These are phyloP conservation scores for Teratosphaeria viscida DNA, from an alignment of 2,329 filamentous ascomycete species.

Conservation along the genomic window DNA sequence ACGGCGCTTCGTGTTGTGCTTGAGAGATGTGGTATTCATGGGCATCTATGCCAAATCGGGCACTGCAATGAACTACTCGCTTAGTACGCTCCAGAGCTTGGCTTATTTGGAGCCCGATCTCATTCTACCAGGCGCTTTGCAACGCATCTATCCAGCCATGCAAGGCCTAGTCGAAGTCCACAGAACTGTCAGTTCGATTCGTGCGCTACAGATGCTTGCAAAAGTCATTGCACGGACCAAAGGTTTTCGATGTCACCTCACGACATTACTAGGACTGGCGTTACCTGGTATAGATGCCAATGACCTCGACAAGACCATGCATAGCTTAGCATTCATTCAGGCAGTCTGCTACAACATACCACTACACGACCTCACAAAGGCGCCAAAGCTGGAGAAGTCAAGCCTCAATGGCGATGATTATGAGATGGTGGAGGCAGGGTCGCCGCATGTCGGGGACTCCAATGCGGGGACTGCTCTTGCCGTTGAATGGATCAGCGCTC, in stretches of 20 bases:
- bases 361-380: constrained; percentile 68
- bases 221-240: constrained; percentile 86
- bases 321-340: constrained; percentile 90
- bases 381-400: constrained; percentile 30
- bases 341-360: constrained; percentile 94
- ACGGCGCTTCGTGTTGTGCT: constrained; percentile 74
- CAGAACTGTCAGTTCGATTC: constrained; percentile 84
- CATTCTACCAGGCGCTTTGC: constrained; percentile 83
- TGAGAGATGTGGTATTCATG: constrained; percentile 95
- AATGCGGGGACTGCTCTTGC: constrained; percentile 48
- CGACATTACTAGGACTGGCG: constrained; percentile 81
- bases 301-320: constrained; percentile 90
- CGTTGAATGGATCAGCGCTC: constrained; percentile 84
- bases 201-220: constrained; percentile 83
- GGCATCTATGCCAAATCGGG: constrained; percentile 93
- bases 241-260: constrained; percentile 94
- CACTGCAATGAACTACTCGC: constrained; percentile 82
- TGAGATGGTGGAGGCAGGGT: constrained; percentile 18
- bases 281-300: constrained; percentile 96
- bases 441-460: constrained; percentile 2
- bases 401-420: constrained; percentile 19
- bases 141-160: constrained; percentile 92
- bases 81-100: constrained; percentile 79
- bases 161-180: constrained; percentile 96
- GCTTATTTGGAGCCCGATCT: constrained; percentile 85